Conservation (phyloP, 177 flowering plant species). For the Tripterygium wilfordii region DNA sequence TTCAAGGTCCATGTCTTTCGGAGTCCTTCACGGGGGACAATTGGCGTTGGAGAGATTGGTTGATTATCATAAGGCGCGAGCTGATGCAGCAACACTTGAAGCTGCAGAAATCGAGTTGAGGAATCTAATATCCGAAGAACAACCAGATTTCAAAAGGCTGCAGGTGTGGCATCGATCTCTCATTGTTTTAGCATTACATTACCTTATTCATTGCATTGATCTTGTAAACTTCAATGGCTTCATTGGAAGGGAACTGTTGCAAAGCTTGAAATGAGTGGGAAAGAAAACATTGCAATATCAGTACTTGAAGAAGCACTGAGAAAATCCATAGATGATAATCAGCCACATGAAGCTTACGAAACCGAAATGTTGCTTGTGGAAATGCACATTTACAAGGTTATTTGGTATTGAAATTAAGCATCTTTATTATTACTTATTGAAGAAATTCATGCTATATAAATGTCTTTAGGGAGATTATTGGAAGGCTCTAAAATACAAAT, state of each 20-base stretch:
- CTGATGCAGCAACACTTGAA: not conserved
- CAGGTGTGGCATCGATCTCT: too few relatives aligned
- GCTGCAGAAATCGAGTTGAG: conserved; percentile 11
- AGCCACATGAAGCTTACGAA: conserved; percentile 30
- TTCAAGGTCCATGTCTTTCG: conserved; percentile 20
- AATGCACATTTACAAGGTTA: conserved; percentile 35
- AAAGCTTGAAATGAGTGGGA: conserved; percentile 38
- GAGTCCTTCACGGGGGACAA: conserved; percentile 26
- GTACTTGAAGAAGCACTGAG: conserved; percentile 7
- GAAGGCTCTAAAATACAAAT: conserved; percentile 16
- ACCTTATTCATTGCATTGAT: too few relatives aligned
- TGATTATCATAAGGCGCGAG: conserved; percentile 12
- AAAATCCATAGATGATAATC: conserved; percentile 1
- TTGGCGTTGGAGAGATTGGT: conserved; percentile 26
- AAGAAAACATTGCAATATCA: conserved; percentile 18
- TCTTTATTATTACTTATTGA: too few relatives aligned
- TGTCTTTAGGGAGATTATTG: conserved; percentile 22
- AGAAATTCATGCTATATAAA: not conserved
- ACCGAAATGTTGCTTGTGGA: conserved; percentile 34
- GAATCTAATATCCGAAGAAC: conserved; percentile 1
- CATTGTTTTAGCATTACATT: too few relatives aligned
- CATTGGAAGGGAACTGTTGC: conserved; percentile 11
- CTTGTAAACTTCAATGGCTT: too few relatives aligned
- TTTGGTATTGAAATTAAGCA: too few relatives aligned
- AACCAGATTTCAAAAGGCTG: conserved; percentile 14